These are phyloP conservation scores for Chamaecyparis obtusa DNA, from an alignment of 75 land plant species.

Conservation along the genomic window DNA sequence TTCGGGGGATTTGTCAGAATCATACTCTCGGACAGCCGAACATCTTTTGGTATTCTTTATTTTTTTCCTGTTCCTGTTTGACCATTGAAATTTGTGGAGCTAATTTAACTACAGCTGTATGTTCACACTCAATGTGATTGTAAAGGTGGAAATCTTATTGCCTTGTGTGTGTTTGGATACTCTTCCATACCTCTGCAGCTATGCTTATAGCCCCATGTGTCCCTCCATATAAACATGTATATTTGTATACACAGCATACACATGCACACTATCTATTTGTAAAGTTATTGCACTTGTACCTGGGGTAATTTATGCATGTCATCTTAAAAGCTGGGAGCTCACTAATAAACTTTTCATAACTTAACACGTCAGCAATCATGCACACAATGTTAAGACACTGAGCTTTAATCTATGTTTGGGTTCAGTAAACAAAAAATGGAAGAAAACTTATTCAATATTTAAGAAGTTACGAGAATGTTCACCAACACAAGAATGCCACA, in stretches of 20 bases:
- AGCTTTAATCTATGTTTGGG: not conserved
- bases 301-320: not conserved
- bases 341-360: not conserved
- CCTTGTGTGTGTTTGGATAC: not conserved
- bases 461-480: not conserved
- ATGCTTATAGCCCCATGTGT: not conserved
- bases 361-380: not conserved
- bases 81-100: not conserved
- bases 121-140: not conserved
- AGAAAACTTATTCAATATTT: not conserved
- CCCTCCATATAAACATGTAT: not conserved
- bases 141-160: not conserved
- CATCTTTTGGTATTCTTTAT: constrained; percentile 74
- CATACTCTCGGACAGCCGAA: constrained; percentile 64
- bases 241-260: not conserved
- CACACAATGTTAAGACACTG: not conserved
- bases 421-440: not conserved
- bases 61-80: not conserved
- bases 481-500: not conserved
- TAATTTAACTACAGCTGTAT: not conserved
- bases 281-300: not conserved
- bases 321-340: not conserved
- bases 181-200: not conserved
- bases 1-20: constrained; percentile 36
- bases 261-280: not conserved